Percentiles rank a stretch among this genome's conserved stretches.
phyloP scores from a whole-genome alignment of 1,139 yeast genomes.

The Saccharomycopsis crataegensis region DNA sequence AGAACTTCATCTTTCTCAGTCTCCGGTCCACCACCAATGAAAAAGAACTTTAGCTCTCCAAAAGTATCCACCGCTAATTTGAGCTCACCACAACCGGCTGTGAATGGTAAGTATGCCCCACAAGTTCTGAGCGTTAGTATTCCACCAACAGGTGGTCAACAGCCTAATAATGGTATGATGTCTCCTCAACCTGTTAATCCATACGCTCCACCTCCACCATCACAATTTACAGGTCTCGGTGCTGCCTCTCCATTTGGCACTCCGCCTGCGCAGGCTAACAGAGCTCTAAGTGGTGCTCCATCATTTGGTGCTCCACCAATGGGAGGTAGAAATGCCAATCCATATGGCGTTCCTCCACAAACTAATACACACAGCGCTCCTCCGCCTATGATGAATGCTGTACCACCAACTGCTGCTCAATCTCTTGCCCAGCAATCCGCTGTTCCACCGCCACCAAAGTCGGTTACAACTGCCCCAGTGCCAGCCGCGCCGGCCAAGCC shows the following conservation, averaged over 20 bases:
- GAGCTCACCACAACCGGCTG: slow-evolving; percentile 19
- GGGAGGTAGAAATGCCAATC: background rate
- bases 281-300: background rate
- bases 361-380: slow-evolving; percentile 32
- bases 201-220: slow-evolving; percentile 28
- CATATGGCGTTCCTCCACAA: slow-evolving; percentile 24
- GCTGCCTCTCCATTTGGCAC: background rate
- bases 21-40: slow-evolving; percentile 28
- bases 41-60: slow-evolving; percentile 22
- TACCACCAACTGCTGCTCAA: slow-evolving; percentile 24
- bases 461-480: slow-evolving; percentile 26
- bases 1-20: slow-evolving; percentile 8
- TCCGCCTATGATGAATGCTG: slow-evolving; percentile 21
- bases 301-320: background rate
- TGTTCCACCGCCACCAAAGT: slow-evolving; percentile 27
- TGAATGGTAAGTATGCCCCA: slow-evolving; percentile 21
- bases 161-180: slow-evolving; percentile 5
- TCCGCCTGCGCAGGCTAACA: background rate
- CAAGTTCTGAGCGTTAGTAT: background rate
- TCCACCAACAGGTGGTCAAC: slow-evolving; percentile 8
- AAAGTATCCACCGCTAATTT: slow-evolving; percentile 19
- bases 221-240: slow-evolving; percentile 2
- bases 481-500: slow-evolving; percentile 28
- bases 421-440: slow-evolving; percentile 14
- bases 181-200: slow-evolving; percentile 28